phyloP scores from a whole-genome alignment of 2,329 filamentous ascomycete species.

The Tolypocladium endophyticum region DNA sequence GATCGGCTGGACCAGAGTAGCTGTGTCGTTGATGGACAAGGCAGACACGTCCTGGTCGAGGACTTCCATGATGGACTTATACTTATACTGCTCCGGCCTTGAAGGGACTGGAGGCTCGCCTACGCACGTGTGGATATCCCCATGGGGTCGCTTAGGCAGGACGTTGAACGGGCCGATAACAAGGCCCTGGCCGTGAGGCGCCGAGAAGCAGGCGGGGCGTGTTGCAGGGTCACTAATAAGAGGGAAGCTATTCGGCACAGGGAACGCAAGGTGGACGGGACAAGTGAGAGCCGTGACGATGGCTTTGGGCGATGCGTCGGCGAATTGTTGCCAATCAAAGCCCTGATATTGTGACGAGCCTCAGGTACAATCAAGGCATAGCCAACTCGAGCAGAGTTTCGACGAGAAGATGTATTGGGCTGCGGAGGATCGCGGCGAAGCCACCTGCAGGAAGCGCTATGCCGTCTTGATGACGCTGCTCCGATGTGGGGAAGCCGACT shows the following conservation, averaged over 20 bases:
- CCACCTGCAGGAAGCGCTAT: not conserved
- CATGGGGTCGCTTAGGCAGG: not conserved
- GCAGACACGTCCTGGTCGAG: conserved; percentile 13
- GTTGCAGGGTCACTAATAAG: not conserved
- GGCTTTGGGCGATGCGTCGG: not conserved
- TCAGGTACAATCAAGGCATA: not conserved
- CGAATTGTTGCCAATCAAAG: not conserved
- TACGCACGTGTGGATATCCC: not conserved
- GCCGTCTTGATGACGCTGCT: not conserved
- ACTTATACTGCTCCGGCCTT: conserved; percentile 7
- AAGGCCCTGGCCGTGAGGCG: not conserved
- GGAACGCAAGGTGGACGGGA: not conserved
- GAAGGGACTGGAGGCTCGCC: not conserved
- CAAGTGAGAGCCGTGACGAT: not conserved
- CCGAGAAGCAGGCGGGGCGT: not conserved
- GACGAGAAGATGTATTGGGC: not conserved
- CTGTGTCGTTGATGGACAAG: conserved; percentile 17
- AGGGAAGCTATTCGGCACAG: not conserved
- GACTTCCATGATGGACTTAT: conserved; percentile 13
- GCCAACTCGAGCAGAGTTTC: not conserved
- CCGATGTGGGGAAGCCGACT: not conserved
- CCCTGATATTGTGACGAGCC: not conserved
- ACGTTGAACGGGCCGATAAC: not conserved
- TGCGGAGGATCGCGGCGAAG: not conserved
- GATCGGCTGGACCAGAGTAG: conserved; percentile 23